These are phyloP conservation scores for Lactarius pseudohatsudake DNA, from an alignment of 768 basidiomycete genomes.

Conservation along the genomic window DNA sequence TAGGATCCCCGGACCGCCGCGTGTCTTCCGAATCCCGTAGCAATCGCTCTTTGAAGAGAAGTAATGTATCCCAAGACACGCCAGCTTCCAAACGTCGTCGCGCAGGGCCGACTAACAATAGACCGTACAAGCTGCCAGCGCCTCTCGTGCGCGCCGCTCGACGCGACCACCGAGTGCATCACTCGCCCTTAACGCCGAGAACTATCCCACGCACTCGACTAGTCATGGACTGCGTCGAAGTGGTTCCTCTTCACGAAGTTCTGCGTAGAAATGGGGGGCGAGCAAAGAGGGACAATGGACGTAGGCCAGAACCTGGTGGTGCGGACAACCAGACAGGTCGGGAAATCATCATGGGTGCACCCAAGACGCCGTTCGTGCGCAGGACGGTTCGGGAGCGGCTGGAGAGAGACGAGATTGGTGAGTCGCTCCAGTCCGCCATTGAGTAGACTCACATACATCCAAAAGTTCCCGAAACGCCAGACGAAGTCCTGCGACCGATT, in stretches of 20 bases:
- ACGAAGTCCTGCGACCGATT: background rate
- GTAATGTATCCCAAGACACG: background rate
- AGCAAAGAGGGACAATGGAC: background rate
- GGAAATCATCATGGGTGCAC: slow-evolving; percentile 6
- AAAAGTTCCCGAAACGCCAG: slow-evolving; percentile 25
- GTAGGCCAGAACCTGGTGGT: background rate
- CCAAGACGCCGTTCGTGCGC: slow-evolving; percentile 16
- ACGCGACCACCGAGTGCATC: background rate
- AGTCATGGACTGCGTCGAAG: slow-evolving; percentile 24
- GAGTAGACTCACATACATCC: background rate
- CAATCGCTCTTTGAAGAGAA: background rate
- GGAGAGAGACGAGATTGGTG: slow-evolving; percentile 23
- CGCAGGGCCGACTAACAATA: background rate
- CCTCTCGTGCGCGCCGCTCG: background rate
- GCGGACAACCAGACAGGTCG: background rate
- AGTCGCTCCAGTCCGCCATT: background rate
- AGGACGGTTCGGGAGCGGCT: background rate
- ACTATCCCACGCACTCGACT: background rate
- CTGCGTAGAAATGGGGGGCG: background rate
- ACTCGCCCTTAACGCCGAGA: slow-evolving; percentile 1
- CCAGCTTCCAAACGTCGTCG: slow-evolving; percentile 14
- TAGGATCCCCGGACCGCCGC: background rate
- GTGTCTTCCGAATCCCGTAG: background rate
- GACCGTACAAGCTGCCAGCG: background rate
- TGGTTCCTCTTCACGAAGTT: slow-evolving; percentile 10